Evolutionary conservation across 306 rosid genomes (phyloP).

Genomic region (Medicago ruthenica): DNA sequence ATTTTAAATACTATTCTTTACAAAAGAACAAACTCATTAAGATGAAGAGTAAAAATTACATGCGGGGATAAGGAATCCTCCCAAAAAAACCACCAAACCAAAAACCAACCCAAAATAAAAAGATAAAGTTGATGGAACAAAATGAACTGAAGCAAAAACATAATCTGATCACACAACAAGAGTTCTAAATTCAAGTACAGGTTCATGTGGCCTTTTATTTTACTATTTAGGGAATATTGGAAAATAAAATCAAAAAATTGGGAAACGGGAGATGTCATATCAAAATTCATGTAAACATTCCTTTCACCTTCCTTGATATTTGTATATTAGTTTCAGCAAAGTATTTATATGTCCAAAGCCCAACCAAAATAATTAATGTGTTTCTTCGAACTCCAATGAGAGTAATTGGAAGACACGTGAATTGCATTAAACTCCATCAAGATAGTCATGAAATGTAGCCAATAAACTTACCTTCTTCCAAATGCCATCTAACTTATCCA

Average conservation of each 20-base stretch:
- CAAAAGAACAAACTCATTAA: conserved; percentile 14
- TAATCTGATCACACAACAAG: conserved; percentile 17
- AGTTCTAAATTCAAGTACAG: conserved; percentile 19
- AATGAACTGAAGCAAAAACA: neutral
- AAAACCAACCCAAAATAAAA: conserved; percentile 1
- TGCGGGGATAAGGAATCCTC: conserved; percentile 6
- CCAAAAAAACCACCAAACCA: conserved; percentile 11
- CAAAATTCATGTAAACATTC: conserved; percentile 14
- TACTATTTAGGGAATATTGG: conserved; percentile 11
- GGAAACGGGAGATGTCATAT: conserved; percentile 5
- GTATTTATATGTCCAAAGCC: conserved; percentile 19
- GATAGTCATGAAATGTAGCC: conserved; percentile 20
- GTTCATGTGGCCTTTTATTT: conserved; percentile 25
- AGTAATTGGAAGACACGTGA: conserved; percentile 21
- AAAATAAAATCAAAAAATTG: neutral
- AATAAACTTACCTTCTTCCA: conserved; percentile 81
- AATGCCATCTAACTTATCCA: conserved; percentile 85
- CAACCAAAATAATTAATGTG: conserved; percentile 12
- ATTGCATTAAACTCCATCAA: conserved; percentile 19
- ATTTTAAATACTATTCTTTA: conserved; percentile 4
- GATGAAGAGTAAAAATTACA: conserved; percentile 22
- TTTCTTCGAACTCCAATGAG: conserved; percentile 9
- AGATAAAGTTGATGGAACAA: conserved; percentile 5
- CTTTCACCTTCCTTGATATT: conserved; percentile 8
- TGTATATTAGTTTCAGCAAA: conserved; percentile 26